Conservation (phyloP, 306 rosid genomes). For the Cicer bijugum region DNA sequence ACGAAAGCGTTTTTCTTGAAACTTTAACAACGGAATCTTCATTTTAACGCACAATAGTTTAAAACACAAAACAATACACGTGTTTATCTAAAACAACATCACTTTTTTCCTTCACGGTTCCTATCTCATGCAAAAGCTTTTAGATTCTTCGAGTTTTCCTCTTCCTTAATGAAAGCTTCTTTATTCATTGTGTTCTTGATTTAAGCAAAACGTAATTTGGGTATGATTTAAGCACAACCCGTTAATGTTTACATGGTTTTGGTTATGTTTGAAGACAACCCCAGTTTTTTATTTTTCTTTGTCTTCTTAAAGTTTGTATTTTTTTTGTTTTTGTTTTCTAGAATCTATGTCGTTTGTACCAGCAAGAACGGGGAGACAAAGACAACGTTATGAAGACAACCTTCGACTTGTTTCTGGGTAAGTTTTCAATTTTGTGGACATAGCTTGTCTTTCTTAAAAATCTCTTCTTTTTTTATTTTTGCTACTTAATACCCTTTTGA, state of each 20-base stretch:
- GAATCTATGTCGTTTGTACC: slow-evolving; percentile 57
- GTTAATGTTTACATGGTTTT: slow-evolving; percentile 12
- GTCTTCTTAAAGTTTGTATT: slow-evolving; percentile 23
- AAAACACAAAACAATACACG: not conserved
- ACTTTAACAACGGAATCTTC: slow-evolving; percentile 17
- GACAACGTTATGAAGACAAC: slow-evolving; percentile 75
- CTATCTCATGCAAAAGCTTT: slow-evolving; percentile 42
- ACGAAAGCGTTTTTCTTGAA: slow-evolving; percentile 8
- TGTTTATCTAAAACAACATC: slow-evolving; percentile 22
- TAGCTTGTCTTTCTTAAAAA: slow-evolving; percentile 10
- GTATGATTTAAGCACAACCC: slow-evolving; percentile 27
- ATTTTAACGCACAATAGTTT: not conserved
- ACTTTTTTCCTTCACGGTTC: not conserved
- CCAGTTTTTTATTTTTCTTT: slow-evolving; percentile 15
- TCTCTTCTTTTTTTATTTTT: slow-evolving; percentile 15
- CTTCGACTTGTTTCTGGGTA: slow-evolving; percentile 90
- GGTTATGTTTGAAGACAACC: slow-evolving; percentile 1
- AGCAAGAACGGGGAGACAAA: slow-evolving; percentile 73
- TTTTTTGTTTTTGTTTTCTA: slow-evolving; percentile 19
- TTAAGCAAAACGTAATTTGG: slow-evolving; percentile 30
- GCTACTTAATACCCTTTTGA: not conserved
- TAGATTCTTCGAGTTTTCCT: not conserved
- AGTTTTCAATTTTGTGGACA: slow-evolving; percentile 34
- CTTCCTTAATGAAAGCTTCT: slow-evolving; percentile 29
- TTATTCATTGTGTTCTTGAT: slow-evolving; percentile 2